Evolutionary conservation across 768 basidiomycete genomes (phyloP).

Genomic region (Russula ochroleuca): DNA sequence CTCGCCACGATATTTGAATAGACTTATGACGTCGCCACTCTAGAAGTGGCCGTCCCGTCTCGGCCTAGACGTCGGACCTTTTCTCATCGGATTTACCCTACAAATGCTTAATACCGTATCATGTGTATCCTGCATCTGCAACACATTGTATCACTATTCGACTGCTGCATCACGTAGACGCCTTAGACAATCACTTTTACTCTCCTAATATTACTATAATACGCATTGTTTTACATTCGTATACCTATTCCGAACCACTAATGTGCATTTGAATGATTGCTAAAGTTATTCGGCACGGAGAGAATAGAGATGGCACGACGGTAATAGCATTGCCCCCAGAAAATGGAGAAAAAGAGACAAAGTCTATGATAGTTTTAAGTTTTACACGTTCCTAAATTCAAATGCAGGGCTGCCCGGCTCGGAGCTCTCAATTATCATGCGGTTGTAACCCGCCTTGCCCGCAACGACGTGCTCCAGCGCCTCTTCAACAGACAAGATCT

Average conservation of each 20-base stretch:
- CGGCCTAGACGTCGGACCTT: too few species aligned
- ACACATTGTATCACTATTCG: background rate
- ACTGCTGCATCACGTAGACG: background rate
- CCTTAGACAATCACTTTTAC: background rate
- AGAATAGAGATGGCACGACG: background rate
- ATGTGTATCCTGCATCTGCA: background rate
- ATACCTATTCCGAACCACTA: background rate
- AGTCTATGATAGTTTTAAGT: background rate
- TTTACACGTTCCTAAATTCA: constrained; percentile 75
- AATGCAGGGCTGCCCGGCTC: constrained; percentile 86
- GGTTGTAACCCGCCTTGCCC: constrained; percentile 52
- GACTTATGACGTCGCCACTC: background rate
- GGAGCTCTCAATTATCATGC: constrained; percentile 71
- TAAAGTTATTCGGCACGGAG: too few species aligned
- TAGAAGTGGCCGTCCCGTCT: too few species aligned
- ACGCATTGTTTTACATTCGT: background rate
- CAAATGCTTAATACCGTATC: background rate
- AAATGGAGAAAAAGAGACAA: background rate
- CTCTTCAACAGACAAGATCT: constrained; percentile 65
- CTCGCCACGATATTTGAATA: constrained; percentile 27
- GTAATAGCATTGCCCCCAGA: constrained; percentile 1
- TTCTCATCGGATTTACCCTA: background rate
- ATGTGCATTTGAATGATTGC: too few species aligned
- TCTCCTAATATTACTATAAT: background rate
- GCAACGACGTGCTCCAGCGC: constrained; percentile 48